These are phyloP conservation scores for Fusarium phyllophilum DNA, from an alignment of 2,329 filamentous ascomycete species.

Conservation along the genomic window DNA sequence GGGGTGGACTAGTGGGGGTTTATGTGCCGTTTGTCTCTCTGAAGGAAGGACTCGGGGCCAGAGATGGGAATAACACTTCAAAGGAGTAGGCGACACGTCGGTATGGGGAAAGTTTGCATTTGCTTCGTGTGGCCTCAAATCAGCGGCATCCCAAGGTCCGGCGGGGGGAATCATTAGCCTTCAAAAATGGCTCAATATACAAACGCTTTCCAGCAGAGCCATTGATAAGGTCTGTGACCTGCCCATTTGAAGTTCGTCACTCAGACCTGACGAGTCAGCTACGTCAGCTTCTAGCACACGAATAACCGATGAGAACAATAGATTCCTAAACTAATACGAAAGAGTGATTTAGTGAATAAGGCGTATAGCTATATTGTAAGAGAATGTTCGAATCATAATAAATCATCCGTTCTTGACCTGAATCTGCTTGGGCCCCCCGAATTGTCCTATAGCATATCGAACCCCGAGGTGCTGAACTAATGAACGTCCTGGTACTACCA, in stretches of 20 bases:
- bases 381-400: neutral
- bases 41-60: too few relatives aligned
- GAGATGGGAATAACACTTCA: neutral
- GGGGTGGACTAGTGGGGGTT: too few relatives aligned
- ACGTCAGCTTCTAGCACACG: neutral
- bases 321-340: neutral
- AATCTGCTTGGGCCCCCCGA: neutral
- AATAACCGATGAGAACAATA: neutral
- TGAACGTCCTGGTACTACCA: neutral
- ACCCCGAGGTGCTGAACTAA: neutral
- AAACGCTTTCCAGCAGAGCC: neutral
- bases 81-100: neutral
- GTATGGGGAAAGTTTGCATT: neutral
- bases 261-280: neutral
- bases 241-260: neutral
- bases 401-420: neutral
- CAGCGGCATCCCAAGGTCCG: neutral
- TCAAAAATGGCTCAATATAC: neutral
- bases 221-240: neutral
- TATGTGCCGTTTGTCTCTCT: too few relatives aligned
- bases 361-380: neutral
- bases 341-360: neutral
- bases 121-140: neutral
- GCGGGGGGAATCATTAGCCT: neutral
- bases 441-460: rapidly evolving